phyloP scores from a whole-genome alignment of 306 rosid species.

The Trifolium subterraneum region DNA sequence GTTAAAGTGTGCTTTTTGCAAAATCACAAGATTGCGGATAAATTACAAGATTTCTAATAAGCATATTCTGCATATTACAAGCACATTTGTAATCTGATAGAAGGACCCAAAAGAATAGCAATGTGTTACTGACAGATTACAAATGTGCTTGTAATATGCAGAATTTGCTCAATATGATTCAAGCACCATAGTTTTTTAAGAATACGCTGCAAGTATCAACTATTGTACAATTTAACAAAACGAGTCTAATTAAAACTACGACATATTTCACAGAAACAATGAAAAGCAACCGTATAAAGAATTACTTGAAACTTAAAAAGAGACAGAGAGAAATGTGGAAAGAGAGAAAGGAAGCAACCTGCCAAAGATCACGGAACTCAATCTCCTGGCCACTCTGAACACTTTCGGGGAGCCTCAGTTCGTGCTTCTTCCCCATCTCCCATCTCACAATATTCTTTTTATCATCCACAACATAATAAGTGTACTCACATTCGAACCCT shows the following conservation, averaged over 20 bases:
- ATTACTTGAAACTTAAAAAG: not conserved
- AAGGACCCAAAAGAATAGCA: too few relatives aligned
- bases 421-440: slow-evolving; percentile 85
- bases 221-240: slow-evolving; percentile 16
- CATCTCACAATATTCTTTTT: slow-evolving; percentile 63
- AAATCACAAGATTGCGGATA: too few relatives aligned
- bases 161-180: slow-evolving; percentile 3
- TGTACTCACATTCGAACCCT: slow-evolving; percentile 73
- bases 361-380: slow-evolving; percentile 93
- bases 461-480: slow-evolving; percentile 86
- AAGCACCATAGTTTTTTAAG: slow-evolving; percentile 3
- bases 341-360: slow-evolving; percentile 62
- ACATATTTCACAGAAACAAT: slow-evolving; percentile 5
- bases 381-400: slow-evolving; percentile 69
- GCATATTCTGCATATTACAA: too few relatives aligned
- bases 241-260: slow-evolving; percentile 10
- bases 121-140: too few relatives aligned
- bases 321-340: slow-evolving; percentile 12
- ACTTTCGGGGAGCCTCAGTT: slow-evolving; percentile 59
- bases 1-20: too few relatives aligned
- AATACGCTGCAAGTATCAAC: slow-evolving; percentile 12
- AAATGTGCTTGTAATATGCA: slow-evolving; percentile 12
- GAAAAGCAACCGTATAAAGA: slow-evolving; percentile 19
- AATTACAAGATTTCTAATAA: too few relatives aligned
- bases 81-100: too few relatives aligned